phyloP scores from a whole-genome alignment of 768 basidiomycete genomes.

The Mycena amicta region DNA sequence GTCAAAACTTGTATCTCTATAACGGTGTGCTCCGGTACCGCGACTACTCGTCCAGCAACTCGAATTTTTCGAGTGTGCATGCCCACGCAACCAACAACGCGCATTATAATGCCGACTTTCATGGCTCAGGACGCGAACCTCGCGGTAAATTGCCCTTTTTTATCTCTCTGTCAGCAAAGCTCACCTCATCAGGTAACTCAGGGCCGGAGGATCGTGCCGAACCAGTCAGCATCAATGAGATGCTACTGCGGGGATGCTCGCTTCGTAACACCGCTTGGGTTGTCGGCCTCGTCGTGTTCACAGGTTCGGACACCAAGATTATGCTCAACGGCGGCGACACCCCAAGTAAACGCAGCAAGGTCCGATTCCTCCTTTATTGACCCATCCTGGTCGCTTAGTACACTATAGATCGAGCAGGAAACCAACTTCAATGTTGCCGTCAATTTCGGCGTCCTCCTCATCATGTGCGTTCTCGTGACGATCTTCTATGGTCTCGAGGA shows the following conservation, averaged over 20 bases:
- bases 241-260: constrained; percentile 88
- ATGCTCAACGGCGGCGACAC: constrained; percentile 92
- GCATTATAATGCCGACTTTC: constrained; percentile 8
- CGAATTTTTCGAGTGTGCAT: constrained; percentile 15
- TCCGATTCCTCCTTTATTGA: not conserved
- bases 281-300: constrained; percentile 92
- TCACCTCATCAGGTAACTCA: not conserved
- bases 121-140: not conserved
- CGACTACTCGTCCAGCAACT: constrained; percentile 13
- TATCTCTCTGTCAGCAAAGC: not conserved
- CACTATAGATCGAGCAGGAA: constrained; percentile 80
- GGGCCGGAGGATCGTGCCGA: constrained; percentile 36
- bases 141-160: not conserved
- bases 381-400: not conserved
- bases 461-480: constrained; percentile 77
- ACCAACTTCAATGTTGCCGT: constrained; percentile 98
- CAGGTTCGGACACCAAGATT: constrained; percentile 90
- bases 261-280: constrained; percentile 91
- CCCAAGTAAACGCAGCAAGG: constrained; percentile 91
- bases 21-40: constrained; percentile 80
- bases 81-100: constrained; percentile 9
- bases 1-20: constrained; percentile 91
- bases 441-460: constrained; percentile 79
- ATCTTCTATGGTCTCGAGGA: constrained; percentile 78
- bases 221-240: constrained; percentile 86